Evolutionary conservation across 768 basidiomycete genomes (phyloP), one percentile per base, ranked within the genome.

Genomic region (Leccinum barrowsii): DNA sequence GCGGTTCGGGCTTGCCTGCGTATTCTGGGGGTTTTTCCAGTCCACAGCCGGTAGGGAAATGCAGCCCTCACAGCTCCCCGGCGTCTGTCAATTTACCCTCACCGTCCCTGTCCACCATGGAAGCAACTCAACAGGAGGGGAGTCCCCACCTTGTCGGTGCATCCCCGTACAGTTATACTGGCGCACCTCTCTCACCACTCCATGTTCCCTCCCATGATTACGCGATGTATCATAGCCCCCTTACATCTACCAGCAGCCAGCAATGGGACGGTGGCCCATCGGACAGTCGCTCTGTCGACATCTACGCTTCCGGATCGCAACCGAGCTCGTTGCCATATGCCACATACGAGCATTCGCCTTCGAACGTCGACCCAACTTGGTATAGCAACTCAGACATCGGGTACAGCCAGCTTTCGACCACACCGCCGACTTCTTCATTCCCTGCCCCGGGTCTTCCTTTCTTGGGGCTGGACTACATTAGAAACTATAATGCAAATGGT

Each of bases 381-480:
- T 73, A 73, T 50, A 40, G 24, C 57, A 58, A 68, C 42, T 75
- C 62, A 68, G 71, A 64, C 77, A 75, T 64, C 74, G 66, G 74
- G 76, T 65, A 68, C 70, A 54, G 73, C 52, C 78, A 78, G 5
- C 73, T 82, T 32, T 85, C 84, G 5, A 81, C 80, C 11, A 82
- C 85, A 11, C 82, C 86, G 3, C 82, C 86, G 12, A 81, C 79
- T 5, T 72, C 87, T n/a, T 77, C 80, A 4, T 91, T 91, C 69
- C 77, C 85, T 61, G 83, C 84, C 8, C 78, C 85, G 22, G 89
- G 89, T 40, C 77, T 92, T n/a, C 92, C 90, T 1, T 94, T 93
- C 77, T 81, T 84, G 30, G 92, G 90, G 10, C 78, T 93, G 32
- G 92, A 94, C 64, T 94, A 83, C 65, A 86, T 94, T 66, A 84